Conservation (phyloP, 495 filamentous ascomycete genomes). For the Penicillium parvum region DNA sequence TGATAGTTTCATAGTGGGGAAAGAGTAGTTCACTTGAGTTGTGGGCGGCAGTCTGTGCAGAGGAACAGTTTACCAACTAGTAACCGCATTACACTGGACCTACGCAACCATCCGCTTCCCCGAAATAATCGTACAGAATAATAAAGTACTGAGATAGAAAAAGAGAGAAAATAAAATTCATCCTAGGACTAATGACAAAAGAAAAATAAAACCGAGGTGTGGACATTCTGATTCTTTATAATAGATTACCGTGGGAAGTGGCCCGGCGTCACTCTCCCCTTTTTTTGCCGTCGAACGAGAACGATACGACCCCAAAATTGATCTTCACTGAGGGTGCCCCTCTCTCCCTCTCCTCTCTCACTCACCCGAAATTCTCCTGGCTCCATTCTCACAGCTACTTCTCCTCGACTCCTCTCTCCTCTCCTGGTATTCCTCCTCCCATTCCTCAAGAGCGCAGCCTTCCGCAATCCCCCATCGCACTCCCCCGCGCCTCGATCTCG, state of each 20-base stretch:
- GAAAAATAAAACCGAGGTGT: neutral
- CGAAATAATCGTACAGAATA: no score
- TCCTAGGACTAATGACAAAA: slow-evolving; percentile 9
- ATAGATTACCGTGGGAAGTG: no score
- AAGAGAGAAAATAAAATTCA: slow-evolving; percentile 2
- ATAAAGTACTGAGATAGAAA: no score
- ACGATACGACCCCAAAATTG: slow-evolving; percentile 17
- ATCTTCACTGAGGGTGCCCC: slow-evolving; percentile 30
- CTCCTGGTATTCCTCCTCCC: slow-evolving; percentile 2
- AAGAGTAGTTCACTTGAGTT: slow-evolving; percentile 2
- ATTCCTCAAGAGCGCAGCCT: slow-evolving; percentile 2
- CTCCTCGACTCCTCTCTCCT: neutral
- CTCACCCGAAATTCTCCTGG: slow-evolving; percentile 1
- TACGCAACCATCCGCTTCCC: slow-evolving; percentile 30
- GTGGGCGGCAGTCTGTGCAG: neutral
- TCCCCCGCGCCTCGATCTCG: slow-evolving; percentile 3
- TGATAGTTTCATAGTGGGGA: no score
- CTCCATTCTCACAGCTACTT: slow-evolving; percentile 1
- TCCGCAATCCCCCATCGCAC: neutral
- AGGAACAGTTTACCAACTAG: slow-evolving; percentile 1
- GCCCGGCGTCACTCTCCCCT: neutral
- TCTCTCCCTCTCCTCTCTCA: slow-evolving; percentile 19
- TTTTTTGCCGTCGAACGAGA: neutral
- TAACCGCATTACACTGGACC: slow-evolving; percentile 15
- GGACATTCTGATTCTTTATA: neutral